Percentiles rank a stretch among this genome's conserved stretches.
Evolutionary conservation across 495 filamentous ascomycete genomes (phyloP).

Genomic region (Penicillium goetzii): DNA sequence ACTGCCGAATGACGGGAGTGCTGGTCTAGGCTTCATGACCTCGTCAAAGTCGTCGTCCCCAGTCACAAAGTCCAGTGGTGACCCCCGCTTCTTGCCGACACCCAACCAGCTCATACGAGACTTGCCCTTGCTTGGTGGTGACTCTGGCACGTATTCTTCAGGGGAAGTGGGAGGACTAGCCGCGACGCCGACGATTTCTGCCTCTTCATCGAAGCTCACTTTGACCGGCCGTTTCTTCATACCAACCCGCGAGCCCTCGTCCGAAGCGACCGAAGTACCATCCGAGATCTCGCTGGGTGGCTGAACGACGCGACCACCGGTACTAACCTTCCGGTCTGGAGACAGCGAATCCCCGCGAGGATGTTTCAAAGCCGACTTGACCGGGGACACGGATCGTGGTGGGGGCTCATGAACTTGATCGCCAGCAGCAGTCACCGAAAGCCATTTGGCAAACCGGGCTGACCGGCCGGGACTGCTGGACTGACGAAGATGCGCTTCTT

Average conservation of each 20-base stretch:
- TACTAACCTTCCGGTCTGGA: conserved; percentile 39
- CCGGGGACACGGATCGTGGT: conserved; percentile 78
- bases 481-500: conserved; percentile 32
- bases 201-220: conserved; percentile 85
- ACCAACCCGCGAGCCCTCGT: conserved; percentile 55
- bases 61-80: conserved; percentile 39
- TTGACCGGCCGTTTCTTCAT: conserved; percentile 70
- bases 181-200: conserved; percentile 63
- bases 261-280: conserved; percentile 59
- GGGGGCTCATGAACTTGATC: conserved; percentile 73
- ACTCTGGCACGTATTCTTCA: conserved; percentile 52
- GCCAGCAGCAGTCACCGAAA: conserved; percentile 53
- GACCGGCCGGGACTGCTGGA: conserved; percentile 68
- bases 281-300: conserved; percentile 63
- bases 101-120: conserved; percentile 59
- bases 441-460: conserved; percentile 70
- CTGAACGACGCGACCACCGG: conserved; percentile 37
- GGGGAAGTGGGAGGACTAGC: conserved; percentile 55
- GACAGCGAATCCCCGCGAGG: conserved; percentile 57
- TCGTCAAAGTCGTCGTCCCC: conserved; percentile 62
- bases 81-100: conserved; percentile 53
- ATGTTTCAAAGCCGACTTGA: conserved; percentile 83
- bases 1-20: conserved; percentile 83
- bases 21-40: conserved; percentile 73
- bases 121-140: conserved; percentile 49